Evolutionary conservation across 1,139 yeast species (phyloP).

Genomic region (Scheffersomyces illinoinensis): DNA sequence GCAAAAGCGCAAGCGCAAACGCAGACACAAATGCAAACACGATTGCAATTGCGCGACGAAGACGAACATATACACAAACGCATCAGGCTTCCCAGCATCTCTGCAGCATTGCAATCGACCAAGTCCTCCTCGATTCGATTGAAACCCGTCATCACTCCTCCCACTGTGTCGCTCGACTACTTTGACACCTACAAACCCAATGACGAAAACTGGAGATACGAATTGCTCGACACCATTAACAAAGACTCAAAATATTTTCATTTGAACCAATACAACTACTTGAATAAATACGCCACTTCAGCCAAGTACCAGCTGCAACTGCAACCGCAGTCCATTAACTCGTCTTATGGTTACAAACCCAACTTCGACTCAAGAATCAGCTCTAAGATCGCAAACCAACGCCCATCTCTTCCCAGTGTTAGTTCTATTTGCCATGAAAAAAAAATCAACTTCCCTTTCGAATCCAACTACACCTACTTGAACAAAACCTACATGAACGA

Average conservation of each 20-base stretch:
- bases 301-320: constrained; percentile 4
- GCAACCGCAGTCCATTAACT: not conserved
- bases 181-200: constrained; percentile 51
- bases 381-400: constrained; percentile 26
- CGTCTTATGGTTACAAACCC: constrained; percentile 27
- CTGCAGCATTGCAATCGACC: constrained; percentile 33
- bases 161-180: constrained; percentile 48
- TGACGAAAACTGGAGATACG: constrained; percentile 50
- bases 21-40: not conserved
- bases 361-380: constrained; percentile 43
- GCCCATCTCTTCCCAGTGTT: constrained; percentile 28
- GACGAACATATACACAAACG: not conserved
- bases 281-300: constrained; percentile 21
- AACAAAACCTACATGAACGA: constrained; percentile 47
- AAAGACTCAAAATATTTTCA: constrained; percentile 31
- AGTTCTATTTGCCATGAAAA: constrained; percentile 23
- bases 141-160: constrained; percentile 30
- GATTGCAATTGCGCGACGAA: constrained; percentile 1
- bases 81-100: constrained; percentile 43
- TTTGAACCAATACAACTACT: constrained; percentile 30
- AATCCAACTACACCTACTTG: constrained; percentile 54
- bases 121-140: constrained; percentile 24
- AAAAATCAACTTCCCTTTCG: constrained; percentile 54
- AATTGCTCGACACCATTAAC: constrained; percentile 39
- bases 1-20: not conserved